Evolutionary conservation across 345 rosid genomes (phyloP), one percentile per base, ranked within the genome.

Genomic region (Citrus sp.): DNA sequence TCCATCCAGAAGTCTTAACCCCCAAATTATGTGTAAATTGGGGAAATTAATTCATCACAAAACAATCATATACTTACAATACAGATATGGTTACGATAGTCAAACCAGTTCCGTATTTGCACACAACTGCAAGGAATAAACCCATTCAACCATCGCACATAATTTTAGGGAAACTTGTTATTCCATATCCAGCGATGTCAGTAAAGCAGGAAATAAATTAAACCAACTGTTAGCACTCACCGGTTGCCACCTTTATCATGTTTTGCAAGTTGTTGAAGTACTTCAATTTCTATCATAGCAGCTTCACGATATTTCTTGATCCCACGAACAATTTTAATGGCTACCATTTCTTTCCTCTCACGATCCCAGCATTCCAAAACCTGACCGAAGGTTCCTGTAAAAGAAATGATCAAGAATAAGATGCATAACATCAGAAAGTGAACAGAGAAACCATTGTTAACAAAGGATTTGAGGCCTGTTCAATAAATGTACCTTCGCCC

Each of bases 61-160:
- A 83, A 83, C 82, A 89, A 81, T 85, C 76, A 89, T 82, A 81
- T 85, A 94, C 98, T 94, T 94, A 94, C 98, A 88, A 94, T 94
- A 94, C 98, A 94, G 74, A 94, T 92, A 94, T 94, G 98, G 92
- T 94, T 94, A 90, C 97, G 98, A 94, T 92, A 90, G 97, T 92
- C 98, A 91, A 94, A 94, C 98, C 98, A 94, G 97, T 92, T 91
- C 94, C 94, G 88, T 90, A 94, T 85, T 89, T 94, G 97, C 78
- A 94, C 98, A 92, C 95, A 94, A 94, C 98, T 94, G 97, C 98
- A 94, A 94, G 86, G 95, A 94, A 91, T 87, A 88, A 89, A 92
- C 88, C 87, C 84, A 89, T 91, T 92, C 85, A 92, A 94, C 93
- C 80, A 86, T 77, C 40, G 28, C 86, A 82, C 69, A 80, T 58